Conservation (phyloP, 2,329 filamentous ascomycete species). For the Colletotrichum shisoi region DNA sequence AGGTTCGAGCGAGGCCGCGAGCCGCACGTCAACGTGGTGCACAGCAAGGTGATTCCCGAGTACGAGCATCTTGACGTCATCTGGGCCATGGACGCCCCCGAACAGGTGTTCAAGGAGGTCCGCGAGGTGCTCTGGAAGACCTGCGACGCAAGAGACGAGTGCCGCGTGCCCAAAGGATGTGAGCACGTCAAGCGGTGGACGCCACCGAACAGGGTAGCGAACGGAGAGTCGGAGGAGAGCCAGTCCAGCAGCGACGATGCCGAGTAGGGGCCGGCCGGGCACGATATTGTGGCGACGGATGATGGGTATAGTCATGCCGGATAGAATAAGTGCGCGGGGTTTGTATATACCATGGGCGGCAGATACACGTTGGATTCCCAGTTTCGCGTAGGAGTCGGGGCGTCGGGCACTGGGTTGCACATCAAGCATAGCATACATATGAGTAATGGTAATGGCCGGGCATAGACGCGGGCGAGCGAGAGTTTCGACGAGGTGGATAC, state of each 20-base stretch:
- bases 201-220: conserved; percentile 35
- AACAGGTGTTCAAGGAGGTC: conserved; percentile 83
- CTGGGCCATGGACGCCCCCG: conserved; percentile 89
- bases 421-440: neutral
- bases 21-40: conserved; percentile 80
- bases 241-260: conserved; percentile 36
- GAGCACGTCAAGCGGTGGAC: conserved; percentile 58
- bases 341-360: conserved; percentile 6
- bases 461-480: neutral
- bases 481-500: neutral
- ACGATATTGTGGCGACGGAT: neutral
- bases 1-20: conserved; percentile 80
- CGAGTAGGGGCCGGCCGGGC: conserved; percentile 7
- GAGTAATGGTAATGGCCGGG: conserved; percentile 18
- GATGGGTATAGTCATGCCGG: neutral
- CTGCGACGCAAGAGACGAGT: conserved; percentile 61
- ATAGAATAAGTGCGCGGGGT: neutral
- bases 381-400: conserved; percentile 28
- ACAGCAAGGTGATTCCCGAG: conserved; percentile 81
- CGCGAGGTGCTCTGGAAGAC: conserved; percentile 87
- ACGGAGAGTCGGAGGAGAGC: conserved; percentile 21
- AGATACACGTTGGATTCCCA: conserved; percentile 4
- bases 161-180: conserved; percentile 71
- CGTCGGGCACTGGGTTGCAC: neutral
- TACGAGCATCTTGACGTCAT: conserved; percentile 96